These are phyloP conservation scores for Microstegium vimineum DNA, from an alignment of 176 grass and related monocot species.

Conservation along the genomic window DNA sequence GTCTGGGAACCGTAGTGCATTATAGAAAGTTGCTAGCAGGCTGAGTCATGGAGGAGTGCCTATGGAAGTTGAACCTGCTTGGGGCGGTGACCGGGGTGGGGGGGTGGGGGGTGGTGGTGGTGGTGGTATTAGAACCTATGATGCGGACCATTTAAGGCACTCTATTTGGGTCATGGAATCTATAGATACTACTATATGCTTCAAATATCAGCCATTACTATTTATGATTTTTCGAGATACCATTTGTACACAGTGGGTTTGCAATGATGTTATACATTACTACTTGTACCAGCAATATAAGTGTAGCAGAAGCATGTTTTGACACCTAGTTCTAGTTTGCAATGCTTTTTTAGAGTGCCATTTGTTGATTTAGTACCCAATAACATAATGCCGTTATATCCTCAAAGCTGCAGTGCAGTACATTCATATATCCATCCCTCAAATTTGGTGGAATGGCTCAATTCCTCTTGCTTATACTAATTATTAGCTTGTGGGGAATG, in stretches of 20 bases:
- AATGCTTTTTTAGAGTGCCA: background rate
- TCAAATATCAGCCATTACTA: constrained; percentile 3
- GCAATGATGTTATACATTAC: background rate
- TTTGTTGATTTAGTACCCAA: constrained; percentile 4
- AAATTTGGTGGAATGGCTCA: background rate
- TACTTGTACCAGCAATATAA: background rate
- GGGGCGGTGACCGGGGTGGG: too few relatives aligned
- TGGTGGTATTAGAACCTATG: background rate
- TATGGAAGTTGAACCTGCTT: background rate
- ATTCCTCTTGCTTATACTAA: background rate
- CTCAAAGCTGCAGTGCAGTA: constrained; percentile 8
- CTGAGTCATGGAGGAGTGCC: background rate
- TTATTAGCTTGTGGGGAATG: background rate
- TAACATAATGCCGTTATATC: background rate
- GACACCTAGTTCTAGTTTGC: background rate
- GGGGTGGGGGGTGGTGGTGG: background rate
- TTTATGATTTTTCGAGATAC: background rate
- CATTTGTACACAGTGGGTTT: background rate
- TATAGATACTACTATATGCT: constrained; percentile 4
- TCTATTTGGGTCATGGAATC: background rate
- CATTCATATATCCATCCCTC: background rate
- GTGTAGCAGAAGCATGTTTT: background rate
- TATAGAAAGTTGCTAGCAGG: background rate
- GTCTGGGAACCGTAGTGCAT: background rate
- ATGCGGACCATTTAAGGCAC: background rate